These are phyloP conservation scores for Ceratobasidium sp. DNA, from an alignment of 1,284 basidiomycete species.

Conservation along the genomic window DNA sequence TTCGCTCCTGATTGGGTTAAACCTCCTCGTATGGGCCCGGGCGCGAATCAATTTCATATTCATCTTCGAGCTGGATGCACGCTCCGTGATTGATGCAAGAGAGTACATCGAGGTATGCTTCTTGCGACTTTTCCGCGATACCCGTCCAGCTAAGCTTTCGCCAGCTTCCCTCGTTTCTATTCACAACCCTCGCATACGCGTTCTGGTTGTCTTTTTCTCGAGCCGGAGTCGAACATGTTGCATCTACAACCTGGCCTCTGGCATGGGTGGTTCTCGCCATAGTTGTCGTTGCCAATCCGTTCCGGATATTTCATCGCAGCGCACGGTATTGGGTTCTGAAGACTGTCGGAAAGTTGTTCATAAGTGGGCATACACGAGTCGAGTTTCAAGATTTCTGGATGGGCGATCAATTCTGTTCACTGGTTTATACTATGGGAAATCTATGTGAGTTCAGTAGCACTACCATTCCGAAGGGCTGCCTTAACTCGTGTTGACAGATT, in stretches of 20 bases:
- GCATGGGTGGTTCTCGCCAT: conserved; percentile 81
- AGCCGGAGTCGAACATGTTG: conserved; percentile 65
- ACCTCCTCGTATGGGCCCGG: conserved; percentile 81
- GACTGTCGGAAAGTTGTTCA: conserved; percentile 71
- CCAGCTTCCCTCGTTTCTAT: conserved; percentile 83
- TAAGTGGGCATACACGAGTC: conserved; percentile 79
- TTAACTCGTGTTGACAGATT: conserved; percentile 55
- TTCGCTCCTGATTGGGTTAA: conserved; percentile 81
- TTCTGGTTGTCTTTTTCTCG: conserved; percentile 88
- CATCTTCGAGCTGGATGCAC: conserved; percentile 87
- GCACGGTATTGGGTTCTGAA: conserved; percentile 86
- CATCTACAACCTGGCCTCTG: conserved; percentile 80
- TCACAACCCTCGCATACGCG: conserved; percentile 81
- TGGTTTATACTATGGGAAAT: conserved; percentile 76
- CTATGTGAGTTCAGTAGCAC: neutral
- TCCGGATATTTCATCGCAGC: conserved; percentile 74
- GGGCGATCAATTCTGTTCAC: conserved; percentile 86
- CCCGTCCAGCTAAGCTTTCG: conserved; percentile 1
- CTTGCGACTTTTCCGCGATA: conserved; percentile 1
- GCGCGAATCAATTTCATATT: conserved; percentile 90
- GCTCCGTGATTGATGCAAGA: conserved; percentile 81
- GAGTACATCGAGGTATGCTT: conserved; percentile 81
- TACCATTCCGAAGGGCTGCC: neutral
- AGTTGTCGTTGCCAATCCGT: conserved; percentile 79
- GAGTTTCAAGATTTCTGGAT: conserved; percentile 89